Evolutionary conservation across 306 rosid genomes (phyloP).

Genomic region (Trifolium dubium): DNA sequence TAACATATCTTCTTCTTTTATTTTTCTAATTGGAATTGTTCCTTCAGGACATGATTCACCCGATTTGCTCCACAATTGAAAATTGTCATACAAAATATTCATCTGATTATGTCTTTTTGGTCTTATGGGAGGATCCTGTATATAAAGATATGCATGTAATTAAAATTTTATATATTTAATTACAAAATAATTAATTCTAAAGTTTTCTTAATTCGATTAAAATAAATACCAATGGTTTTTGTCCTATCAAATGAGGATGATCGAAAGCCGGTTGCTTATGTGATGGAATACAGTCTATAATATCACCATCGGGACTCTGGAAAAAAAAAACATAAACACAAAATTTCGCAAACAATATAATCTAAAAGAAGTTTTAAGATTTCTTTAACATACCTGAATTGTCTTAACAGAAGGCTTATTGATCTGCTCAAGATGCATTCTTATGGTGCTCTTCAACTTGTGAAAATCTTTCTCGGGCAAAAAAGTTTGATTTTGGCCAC

Average conservation of each 20-base stretch:
- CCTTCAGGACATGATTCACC: constrained; percentile 83
- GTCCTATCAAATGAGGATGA: constrained; percentile 75
- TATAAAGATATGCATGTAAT: not conserved
- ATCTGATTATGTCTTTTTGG: constrained; percentile 51
- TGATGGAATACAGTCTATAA: constrained; percentile 82
- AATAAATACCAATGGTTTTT: constrained; percentile 67
- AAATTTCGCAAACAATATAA: not conserved
- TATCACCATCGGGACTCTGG: constrained; percentile 90
- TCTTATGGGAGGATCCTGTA: constrained; percentile 76
- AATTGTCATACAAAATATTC: constrained; percentile 45
- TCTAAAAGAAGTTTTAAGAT: not conserved
- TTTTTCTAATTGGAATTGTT: constrained; percentile 82
- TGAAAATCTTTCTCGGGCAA: constrained; percentile 57
- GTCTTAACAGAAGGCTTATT: constrained; percentile 81
- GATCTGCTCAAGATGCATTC: constrained; percentile 62
- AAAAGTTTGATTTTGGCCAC: constrained; percentile 56
- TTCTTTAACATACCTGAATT: constrained; percentile 59
- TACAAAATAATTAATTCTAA: not conserved
- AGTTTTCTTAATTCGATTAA: not conserved
- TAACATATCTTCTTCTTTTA: constrained; percentile 67
- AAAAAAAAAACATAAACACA: not conserved
- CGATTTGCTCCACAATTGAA: constrained; percentile 72
- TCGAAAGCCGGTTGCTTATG: constrained; percentile 93
- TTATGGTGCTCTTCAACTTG: constrained; percentile 52
- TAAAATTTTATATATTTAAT: too few species aligned